Percentiles rank a stretch among this genome's conserved stretches.
Conservation (phyloP, 345 rosid species). For the Populus tremula region DNA sequence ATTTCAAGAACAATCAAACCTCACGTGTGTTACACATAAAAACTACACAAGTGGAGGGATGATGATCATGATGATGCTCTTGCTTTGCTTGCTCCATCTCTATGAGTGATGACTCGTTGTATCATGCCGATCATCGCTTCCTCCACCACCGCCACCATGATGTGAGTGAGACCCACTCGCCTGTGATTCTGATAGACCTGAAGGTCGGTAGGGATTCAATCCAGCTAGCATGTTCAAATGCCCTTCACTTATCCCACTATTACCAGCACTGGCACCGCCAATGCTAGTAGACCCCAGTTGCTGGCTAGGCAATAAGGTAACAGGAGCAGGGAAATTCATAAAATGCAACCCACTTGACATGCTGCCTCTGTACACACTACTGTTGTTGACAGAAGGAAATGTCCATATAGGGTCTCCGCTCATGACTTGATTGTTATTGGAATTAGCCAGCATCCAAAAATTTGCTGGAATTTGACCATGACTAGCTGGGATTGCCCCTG, state of each 20-base stretch:
- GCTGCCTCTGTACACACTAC: constrained; percentile 59
- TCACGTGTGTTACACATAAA: constrained; percentile 72
- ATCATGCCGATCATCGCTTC: constrained; percentile 60
- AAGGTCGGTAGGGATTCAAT: constrained; percentile 51
- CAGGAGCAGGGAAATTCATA: constrained; percentile 87
- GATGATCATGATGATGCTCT: constrained; percentile 12
- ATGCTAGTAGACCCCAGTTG: constrained; percentile 51
- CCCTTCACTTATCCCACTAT: constrained; percentile 39
- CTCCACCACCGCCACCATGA: constrained; percentile 37
- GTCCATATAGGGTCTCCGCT: constrained; percentile 91
- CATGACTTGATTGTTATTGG: constrained; percentile 53
- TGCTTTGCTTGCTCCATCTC: constrained; percentile 2
- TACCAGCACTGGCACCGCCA: constrained; percentile 26
- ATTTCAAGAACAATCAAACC: constrained; percentile 47
- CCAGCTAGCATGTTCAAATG: constrained; percentile 75
- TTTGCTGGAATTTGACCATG: constrained; percentile 75
- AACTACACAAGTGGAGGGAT: constrained; percentile 36
- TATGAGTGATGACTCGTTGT: constrained; percentile 49
- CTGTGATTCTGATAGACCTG: constrained; percentile 56
- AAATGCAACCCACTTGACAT: constrained; percentile 87
- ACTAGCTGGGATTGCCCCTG: constrained; percentile 54
- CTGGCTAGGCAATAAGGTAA: constrained; percentile 75
- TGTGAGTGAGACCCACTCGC: constrained; percentile 76
- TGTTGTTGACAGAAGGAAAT: constrained; percentile 67
- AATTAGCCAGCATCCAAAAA: constrained; percentile 86